Percentiles rank a stretch among this genome's conserved stretches.
Conservation (phyloP, 129 eudicot genomes). For the Oenanthe sinensis region DNA sequence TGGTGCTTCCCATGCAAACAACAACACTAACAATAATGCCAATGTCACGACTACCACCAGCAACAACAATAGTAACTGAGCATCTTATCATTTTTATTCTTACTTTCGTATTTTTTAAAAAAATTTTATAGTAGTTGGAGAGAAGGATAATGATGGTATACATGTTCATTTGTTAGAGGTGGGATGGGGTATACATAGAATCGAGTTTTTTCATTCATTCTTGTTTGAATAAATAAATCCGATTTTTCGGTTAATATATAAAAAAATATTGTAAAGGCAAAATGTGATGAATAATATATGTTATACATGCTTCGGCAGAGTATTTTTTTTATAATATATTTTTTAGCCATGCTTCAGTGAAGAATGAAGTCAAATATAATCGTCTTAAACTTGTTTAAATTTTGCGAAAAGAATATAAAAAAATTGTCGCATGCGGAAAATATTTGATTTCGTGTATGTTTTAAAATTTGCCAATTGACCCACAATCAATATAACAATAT, state of each 20-base stretch:
- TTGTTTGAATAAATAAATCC: constrained; percentile 30
- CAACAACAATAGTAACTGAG: constrained; percentile 25
- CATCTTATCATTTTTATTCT: not conserved
- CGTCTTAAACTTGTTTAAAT: constrained; percentile 16
- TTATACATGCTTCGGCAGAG: too few species aligned
- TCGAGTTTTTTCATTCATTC: not conserved
- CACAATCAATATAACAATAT: not conserved
- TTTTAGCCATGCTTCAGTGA: constrained; percentile 1
- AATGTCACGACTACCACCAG: constrained; percentile 18
- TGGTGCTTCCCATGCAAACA: constrained; percentile 27
- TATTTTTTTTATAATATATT: too few species aligned
- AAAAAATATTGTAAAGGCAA: not conserved
- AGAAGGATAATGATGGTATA: constrained; percentile 6
- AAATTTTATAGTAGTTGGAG: not conserved
- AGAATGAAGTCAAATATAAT: constrained; percentile 23
- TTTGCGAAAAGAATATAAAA: not conserved
- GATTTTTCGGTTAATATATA: constrained; percentile 2
- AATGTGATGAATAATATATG: not conserved
- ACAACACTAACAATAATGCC: constrained; percentile 10
- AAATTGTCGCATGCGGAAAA: not conserved
- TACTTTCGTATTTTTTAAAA: not conserved
- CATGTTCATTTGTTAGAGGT: not conserved
- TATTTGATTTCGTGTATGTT: not conserved
- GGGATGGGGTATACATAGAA: constrained; percentile 11
- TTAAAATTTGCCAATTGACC: not conserved